phyloP scores from a whole-genome alignment of 208 protist species.

The Trypanosoma vivax region DNA sequence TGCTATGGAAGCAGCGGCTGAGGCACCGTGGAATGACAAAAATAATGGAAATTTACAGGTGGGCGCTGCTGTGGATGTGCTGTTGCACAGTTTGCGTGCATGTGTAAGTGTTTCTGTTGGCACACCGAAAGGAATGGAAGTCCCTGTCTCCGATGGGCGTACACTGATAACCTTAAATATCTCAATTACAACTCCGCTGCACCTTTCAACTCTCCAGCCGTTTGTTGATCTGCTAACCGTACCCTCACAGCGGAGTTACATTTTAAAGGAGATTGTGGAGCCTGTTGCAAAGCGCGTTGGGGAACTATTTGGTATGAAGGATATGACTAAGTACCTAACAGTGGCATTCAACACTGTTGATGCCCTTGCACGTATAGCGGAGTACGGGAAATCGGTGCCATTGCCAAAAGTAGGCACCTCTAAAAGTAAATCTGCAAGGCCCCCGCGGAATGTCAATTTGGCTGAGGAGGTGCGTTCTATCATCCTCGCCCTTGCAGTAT shows the following conservation, averaged over 20 bases:
- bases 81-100: conserved; percentile 35
- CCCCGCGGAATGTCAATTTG: neutral
- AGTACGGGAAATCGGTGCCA: conserved; percentile 10
- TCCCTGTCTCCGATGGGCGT: neutral
- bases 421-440: neutral
- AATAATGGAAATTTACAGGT: conserved; percentile 21
- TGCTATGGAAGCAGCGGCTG: conserved; percentile 16
- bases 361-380: conserved; percentile 21
- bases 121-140: conserved; percentile 2
- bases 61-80: conserved; percentile 35
- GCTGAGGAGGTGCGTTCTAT: conserved; percentile 28
- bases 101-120: conserved; percentile 16
- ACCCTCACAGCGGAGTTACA: conserved; percentile 25
- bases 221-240: conserved; percentile 27
- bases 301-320: conserved; percentile 19
- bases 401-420: neutral
- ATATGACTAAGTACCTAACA: conserved; percentile 8
- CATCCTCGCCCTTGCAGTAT: conserved; percentile 29
- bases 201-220: conserved; percentile 31
- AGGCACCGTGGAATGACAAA: conserved; percentile 32
- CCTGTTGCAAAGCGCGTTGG: conserved; percentile 25
- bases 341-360: conserved; percentile 23
- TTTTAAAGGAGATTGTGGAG: conserved; percentile 24
- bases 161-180: conserved; percentile 23
- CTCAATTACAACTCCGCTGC: conserved; percentile 21